Base-by-base conservation (phyloP, 2,329 filamentous ascomycete genomes). In the Fonsecaea erecta region DNA sequence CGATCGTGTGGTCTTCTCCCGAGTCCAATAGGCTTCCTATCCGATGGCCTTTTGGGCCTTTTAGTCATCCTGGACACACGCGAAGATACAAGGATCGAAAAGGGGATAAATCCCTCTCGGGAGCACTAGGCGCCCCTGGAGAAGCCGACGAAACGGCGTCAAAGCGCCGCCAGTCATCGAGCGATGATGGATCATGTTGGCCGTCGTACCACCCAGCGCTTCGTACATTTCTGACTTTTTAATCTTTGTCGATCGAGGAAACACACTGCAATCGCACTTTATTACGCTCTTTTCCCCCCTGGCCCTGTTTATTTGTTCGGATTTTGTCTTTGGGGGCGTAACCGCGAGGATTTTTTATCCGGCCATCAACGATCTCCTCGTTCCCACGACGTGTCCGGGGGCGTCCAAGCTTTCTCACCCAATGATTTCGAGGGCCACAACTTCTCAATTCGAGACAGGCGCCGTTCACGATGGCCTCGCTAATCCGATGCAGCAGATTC, bases 371-470 rank as follows among this genome's bases (percentile, higher is more conserved):
- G 57, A 60, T 52, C 57, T 30, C 46, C 30, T 26, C 32, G 30
- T 26, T 40, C 30, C n/a, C 3, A 32, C 12, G 2, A 21, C n/a
- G 18, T n/a, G 16, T 37, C 28, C 30, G 43, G 9, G n/a, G 40
- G 11, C n/a, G 18, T 48, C 24, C 28, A 7, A 40, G 21, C 18
- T 18, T 34, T 21, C 4, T 37, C 51, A 28, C 18, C 59, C 59
- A 61, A 61, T 61, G 28, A 61, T 26, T 34, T 32, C 21, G 32
- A 32, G 48, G 30, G 48, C 37, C 59, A 46, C 59, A 61, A 26
- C 59, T 61, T 54, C 59, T 61, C 48, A 21, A 61, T 61, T 61
- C 21, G 59, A 61, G 51, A 2, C n/a, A 37, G 35, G 28, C n/a
- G 43, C n/a, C 57, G 30, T n/a, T 5, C 43, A 35, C 16, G 3